Conservation (phyloP, 2,329 filamentous ascomycete species). For the Ceratocystis alfenasii region DNA sequence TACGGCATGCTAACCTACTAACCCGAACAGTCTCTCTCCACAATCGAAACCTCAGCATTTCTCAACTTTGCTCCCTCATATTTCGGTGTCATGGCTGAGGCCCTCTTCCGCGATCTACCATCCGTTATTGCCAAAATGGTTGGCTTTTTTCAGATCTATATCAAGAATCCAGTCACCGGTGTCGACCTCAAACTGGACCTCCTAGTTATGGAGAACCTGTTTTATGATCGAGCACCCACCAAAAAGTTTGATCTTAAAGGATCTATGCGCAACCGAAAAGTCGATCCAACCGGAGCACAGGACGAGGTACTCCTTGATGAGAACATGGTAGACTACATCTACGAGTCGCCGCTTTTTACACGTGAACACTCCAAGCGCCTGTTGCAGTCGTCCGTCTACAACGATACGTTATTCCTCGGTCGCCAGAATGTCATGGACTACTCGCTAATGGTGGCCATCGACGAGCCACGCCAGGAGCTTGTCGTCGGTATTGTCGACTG, state of each 20-base stretch:
- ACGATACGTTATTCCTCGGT: conserved; percentile 89
- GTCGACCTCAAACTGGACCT: conserved; percentile 92
- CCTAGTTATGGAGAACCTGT: conserved; percentile 92
- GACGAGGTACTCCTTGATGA: conserved; percentile 95
- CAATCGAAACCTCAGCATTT: conserved; percentile 87
- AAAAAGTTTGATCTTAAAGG: conserved; percentile 94
- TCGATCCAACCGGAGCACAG: conserved; percentile 86
- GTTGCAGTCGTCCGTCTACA: conserved; percentile 83
- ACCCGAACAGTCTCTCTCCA: conserved; percentile 57
- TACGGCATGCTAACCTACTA: not conserved
- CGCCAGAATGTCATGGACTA: conserved; percentile 99
- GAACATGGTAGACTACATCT: conserved; percentile 98
- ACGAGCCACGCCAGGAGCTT: conserved; percentile 77
- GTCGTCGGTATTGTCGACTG: conserved; percentile 98
- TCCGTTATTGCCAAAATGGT: conserved; percentile 99
- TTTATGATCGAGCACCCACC: conserved; percentile 84
- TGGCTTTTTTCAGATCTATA: conserved; percentile 92
- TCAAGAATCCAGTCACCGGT: conserved; percentile 85
- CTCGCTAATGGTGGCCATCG: conserved; percentile 93
- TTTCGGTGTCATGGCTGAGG: conserved; percentile 94
- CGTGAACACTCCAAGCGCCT: conserved; percentile 94
- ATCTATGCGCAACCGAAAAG: conserved; percentile 96
- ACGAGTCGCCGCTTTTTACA: conserved; percentile 88
- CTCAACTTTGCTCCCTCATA: conserved; percentile 92
- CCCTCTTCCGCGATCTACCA: conserved; percentile 85